A percentile compares a stretch with the other conserved stretches of the same genome.
Conservation (phyloP, 495 filamentous ascomycete species). For the Bacidia rubella region DNA sequence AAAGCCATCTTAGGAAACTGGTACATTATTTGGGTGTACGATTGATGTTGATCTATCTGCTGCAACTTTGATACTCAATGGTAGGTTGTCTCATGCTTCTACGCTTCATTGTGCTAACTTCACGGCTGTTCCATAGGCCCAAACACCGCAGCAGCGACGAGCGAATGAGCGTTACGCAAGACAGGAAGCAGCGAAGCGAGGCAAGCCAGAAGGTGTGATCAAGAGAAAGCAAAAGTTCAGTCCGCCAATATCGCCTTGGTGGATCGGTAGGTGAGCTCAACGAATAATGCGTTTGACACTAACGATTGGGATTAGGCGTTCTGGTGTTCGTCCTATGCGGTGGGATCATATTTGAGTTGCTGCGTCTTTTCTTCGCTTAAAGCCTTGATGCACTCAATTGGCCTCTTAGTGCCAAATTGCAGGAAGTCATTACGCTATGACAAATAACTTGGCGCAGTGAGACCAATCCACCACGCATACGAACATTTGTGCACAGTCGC, state of each 20-base stretch:
- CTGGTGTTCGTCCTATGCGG: slow-evolving; percentile 77
- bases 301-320: slow-evolving; percentile 36
- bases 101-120: not conserved
- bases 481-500: too few relatives aligned
- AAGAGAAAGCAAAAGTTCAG: slow-evolving; percentile 60
- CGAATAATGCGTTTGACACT: not conserved
- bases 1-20: too few relatives aligned
- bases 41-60: too few relatives aligned
- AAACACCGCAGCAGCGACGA: slow-evolving; percentile 87
- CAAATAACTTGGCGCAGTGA: too few relatives aligned
- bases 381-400: too few relatives aligned
- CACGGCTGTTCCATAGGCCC: slow-evolving; percentile 42
- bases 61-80: not conserved
- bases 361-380: slow-evolving; percentile 76
- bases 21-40: too few relatives aligned
- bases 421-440: too few relatives aligned
- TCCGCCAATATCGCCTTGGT: slow-evolving; percentile 64
- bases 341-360: slow-evolving; percentile 67
- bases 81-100: not conserved
- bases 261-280: slow-evolving; percentile 55
- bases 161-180: slow-evolving; percentile 77
- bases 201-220: slow-evolving; percentile 56
- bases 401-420: too few relatives aligned
- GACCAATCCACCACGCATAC: too few relatives aligned
- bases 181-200: slow-evolving; percentile 64